These are phyloP conservation scores for Carex arenaria DNA, from an alignment of 202 grass and related monocot species.

Conservation along the genomic window DNA sequence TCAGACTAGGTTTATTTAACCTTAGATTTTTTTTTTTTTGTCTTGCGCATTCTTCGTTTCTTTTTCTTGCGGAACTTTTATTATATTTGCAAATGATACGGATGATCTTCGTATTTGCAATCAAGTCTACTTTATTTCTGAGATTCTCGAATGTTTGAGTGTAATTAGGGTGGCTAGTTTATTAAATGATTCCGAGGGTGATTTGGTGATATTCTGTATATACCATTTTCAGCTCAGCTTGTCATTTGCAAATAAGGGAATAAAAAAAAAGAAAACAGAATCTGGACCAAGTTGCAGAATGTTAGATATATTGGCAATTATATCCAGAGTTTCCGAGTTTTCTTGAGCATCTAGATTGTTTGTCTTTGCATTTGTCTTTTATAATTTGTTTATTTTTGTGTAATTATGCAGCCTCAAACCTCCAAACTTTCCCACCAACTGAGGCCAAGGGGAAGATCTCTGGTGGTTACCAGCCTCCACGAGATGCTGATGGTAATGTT, in stretches of 20 bases:
- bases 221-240: background rate
- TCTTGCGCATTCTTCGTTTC: background rate
- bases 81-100: background rate
- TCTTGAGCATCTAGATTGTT: background rate
- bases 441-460: slow-evolving; percentile 87
- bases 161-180: background rate
- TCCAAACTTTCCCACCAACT: slow-evolving; percentile 89
- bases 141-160: background rate
- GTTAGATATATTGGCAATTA: background rate
- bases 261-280: background rate
- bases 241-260: background rate
- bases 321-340: background rate
- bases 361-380: background rate
- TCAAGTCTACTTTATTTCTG: background rate
- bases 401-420: slow-evolving; percentile 52
- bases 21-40: background rate
- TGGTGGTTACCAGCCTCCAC: slow-evolving; percentile 78
- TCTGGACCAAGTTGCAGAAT: background rate
- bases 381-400: background rate
- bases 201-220: background rate
- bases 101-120: background rate
- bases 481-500: slow-evolving; percentile 75
- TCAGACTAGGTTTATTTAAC: background rate
- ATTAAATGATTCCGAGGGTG: background rate
- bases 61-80: background rate